Conservation (phyloP, 768 basidiomycete species). For the Paxillus ammoniavirescens region DNA sequence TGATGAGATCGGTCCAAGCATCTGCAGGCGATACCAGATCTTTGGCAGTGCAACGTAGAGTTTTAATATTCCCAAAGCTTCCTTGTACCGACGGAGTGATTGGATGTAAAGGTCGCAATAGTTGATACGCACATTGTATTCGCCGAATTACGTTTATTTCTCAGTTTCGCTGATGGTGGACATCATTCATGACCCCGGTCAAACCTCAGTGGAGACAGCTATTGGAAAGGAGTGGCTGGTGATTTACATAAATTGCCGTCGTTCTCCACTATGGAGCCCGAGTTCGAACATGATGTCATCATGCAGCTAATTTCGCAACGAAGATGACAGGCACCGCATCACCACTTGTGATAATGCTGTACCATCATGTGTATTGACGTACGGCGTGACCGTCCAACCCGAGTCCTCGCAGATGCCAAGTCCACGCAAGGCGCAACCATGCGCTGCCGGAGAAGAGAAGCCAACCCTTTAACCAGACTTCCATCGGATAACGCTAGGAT, state of each 20-base stretch:
- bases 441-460: background rate
- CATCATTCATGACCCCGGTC: too few relatives aligned
- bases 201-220: background rate
- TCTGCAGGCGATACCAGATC: conserved; percentile 90
- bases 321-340: background rate
- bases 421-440: background rate
- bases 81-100: background rate
- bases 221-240: background rate
- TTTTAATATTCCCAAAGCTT: background rate
- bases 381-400: too few relatives aligned
- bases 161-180: too few relatives aligned
- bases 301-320: background rate
- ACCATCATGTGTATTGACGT: too few relatives aligned
- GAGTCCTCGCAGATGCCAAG: background rate
- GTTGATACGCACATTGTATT: background rate
- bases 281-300: background rate
- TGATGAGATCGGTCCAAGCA: conserved; percentile 89
- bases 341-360: background rate
- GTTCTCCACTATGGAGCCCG: conserved; percentile 15
- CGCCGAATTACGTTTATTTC: background rate
- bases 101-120: background rate
- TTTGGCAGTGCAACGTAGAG: conserved; percentile 82
- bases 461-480: background rate
- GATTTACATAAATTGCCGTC: conserved; percentile 1
- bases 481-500: conserved; percentile 7